Base-by-base conservation (phyloP, 345 rosid species). In the Camelina hispida region DNA sequence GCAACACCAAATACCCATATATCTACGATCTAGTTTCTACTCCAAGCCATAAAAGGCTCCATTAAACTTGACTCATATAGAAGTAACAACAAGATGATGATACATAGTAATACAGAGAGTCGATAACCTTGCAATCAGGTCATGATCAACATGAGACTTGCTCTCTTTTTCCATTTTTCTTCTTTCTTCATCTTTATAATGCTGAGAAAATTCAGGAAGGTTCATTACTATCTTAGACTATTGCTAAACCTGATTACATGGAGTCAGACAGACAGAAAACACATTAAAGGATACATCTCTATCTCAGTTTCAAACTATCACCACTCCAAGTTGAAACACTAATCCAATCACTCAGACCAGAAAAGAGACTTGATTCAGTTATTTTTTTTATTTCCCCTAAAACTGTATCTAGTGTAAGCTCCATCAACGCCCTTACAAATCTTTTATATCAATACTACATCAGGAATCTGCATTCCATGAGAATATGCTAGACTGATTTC, bases 131-230 rank as follows among this genome's bases (percentile, higher is more conserved):
- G 76, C 25, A 65, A 60, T 68, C 81, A 81, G 79, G 82, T 81
- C 83, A 76, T 72, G 70, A 80, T 77, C 73, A 85, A 73, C 77
- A 76, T 34, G 60, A 81, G 56, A 77, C 61, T 43, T 66, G 81
- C 79, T 78, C 77, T 85, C 81, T 75, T 82, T 9, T 80, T 59
- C 78, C 75, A 52, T 7, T 68, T 79, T 32, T 68, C 73, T 62
- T 68, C 70, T 66, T 79, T 84, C 75, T 69, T 85, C 85, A 81
- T 60, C 86, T 79, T 77, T 82, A 68, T 62, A 77, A 66, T 76
- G 81, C 84, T 82, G 84, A 83, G 81, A 80, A 82, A 84, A 85
- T 65, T 60, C 61, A 81, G 71, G 75, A 69, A 80, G 78, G 67
- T 79, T 71, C 7, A 65, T 77, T 77, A 77, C 60, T 15, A 65